Evolutionary conservation across 106 monocot genomes (phyloP).

Genomic region (Alisma plantagoaquatica): DNA sequence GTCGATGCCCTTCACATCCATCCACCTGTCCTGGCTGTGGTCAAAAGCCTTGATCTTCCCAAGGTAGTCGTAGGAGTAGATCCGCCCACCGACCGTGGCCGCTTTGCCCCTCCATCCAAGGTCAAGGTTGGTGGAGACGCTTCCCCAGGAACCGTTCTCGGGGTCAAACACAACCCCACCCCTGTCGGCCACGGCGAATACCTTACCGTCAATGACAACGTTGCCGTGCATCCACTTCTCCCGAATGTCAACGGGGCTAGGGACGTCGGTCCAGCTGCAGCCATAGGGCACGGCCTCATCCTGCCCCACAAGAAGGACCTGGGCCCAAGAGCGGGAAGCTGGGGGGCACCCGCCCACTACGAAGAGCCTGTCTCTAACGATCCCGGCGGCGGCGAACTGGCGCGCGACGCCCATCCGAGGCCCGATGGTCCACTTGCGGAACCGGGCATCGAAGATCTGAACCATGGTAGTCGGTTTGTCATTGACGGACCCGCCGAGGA

Average conservation of each 20-base stretch:
- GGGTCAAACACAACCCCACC: conserved; percentile 66
- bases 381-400: conserved; percentile 51
- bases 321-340: conserved; percentile 41
- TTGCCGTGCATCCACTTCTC: conserved; percentile 81
- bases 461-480: conserved; percentile 28
- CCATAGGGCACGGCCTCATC: conserved; percentile 5
- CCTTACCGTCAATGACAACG: conserved; percentile 45
- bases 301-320: conserved; percentile 22
- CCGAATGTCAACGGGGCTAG: conserved; percentile 40
- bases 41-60: conserved; percentile 81
- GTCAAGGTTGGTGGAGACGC: conserved; percentile 36
- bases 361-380: conserved; percentile 29
- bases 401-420: conserved; percentile 45
- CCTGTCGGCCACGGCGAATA: conserved; percentile 72
- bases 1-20: conserved; percentile 43
- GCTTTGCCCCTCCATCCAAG: conserved; percentile 75
- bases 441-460: conserved; percentile 42
- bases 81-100: conserved; percentile 44
- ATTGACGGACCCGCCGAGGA: conserved; percentile 54
- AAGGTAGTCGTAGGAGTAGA: conserved; percentile 64
- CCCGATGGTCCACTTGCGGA: conserved; percentile 35
- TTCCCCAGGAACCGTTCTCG: conserved; percentile 26
- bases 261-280: conserved; percentile 27
- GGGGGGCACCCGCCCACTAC: conserved; percentile 65
- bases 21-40: conserved; percentile 34